Conservation (phyloP, 2,329 filamentous ascomycete species). For the Talaromyces albobiverticillius region DNA sequence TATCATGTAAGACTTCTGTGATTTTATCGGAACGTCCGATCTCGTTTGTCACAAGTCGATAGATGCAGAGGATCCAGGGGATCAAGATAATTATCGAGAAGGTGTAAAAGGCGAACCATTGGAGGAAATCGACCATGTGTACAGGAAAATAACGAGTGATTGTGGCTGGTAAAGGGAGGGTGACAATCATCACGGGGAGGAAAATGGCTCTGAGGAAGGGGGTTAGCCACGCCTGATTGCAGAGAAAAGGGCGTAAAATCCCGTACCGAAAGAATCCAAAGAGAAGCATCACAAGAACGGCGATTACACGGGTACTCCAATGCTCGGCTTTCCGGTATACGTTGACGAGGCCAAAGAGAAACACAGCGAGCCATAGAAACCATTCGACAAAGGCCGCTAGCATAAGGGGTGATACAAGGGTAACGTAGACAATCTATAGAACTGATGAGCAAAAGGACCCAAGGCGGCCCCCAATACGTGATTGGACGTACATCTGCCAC, state of each 20-base stretch:
- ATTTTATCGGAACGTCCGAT: constrained; percentile 78
- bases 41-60: constrained; percentile 83
- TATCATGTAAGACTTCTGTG: constrained; percentile 78
- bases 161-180: constrained; percentile 73
- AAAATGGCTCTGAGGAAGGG: constrained; percentile 65
- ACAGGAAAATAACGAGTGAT: constrained; percentile 71
- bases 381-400: constrained; percentile 84
- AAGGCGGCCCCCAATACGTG: not conserved
- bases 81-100: constrained; percentile 82
- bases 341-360: constrained; percentile 85
- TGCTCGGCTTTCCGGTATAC: constrained; percentile 87
- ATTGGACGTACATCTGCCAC: constrained; percentile 34
- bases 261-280: constrained; percentile 74
- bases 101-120: constrained; percentile 95
- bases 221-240: not conserved
- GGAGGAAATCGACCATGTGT: constrained; percentile 67
- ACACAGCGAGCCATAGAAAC: constrained; percentile 92
- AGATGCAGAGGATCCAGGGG: constrained; percentile 91
- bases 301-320: constrained; percentile 75
- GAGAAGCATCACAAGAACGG: constrained; percentile 68
- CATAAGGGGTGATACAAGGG: constrained; percentile 78
- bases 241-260: not conserved
- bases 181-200: constrained; percentile 91
- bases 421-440: constrained; percentile 75
- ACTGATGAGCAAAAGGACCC: not conserved